Evolutionary conservation across 2,329 filamentous ascomycete species (phyloP).

Genomic region (Fusarium nelsonii): DNA sequence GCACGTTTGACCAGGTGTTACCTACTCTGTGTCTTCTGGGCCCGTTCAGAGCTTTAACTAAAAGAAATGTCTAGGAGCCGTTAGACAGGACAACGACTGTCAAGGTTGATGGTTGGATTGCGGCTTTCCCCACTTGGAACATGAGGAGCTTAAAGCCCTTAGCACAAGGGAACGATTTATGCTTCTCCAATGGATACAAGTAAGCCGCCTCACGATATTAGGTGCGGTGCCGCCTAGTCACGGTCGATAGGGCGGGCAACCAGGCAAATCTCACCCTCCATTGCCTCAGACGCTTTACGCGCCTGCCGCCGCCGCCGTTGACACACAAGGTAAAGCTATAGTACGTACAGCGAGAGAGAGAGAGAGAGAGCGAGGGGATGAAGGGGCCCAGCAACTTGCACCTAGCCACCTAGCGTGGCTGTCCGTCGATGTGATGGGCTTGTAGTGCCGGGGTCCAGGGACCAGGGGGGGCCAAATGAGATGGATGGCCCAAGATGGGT

Average conservation of each 20-base stretch:
- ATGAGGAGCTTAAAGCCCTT: constrained; percentile 38
- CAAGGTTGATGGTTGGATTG: constrained; percentile 43
- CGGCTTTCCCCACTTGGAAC: constrained; percentile 42
- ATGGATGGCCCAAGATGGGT: constrained; percentile 15
- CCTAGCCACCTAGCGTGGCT: constrained; percentile 17
- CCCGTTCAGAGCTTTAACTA: constrained; percentile 37
- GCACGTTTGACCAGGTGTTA: constrained; percentile 36
- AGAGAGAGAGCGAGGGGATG: constrained; percentile 9
- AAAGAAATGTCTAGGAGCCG: constrained; percentile 30
- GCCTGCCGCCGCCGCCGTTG: constrained; percentile 33
- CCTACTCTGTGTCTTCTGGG: constrained; percentile 26
- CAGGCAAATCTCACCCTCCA: constrained; percentile 40
- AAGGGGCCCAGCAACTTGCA: background rate
- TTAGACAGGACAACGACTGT: constrained; percentile 24
- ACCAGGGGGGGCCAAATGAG: constrained; percentile 2
- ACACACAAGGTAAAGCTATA: background rate
- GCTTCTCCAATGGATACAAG: constrained; percentile 43
- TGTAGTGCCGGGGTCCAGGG: constrained; percentile 15
- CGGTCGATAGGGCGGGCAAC: constrained; percentile 43
- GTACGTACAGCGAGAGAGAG: background rate
- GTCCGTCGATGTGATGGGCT: constrained; percentile 25
- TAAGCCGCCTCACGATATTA: constrained; percentile 45
- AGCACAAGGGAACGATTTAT: constrained; percentile 34
- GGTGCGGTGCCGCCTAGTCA: constrained; percentile 20
- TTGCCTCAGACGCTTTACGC: constrained; percentile 45